A percentile compares a stretch with the other conserved stretches of the same genome.
These are phyloP conservation scores for Coix lacrymajobi DNA, from an alignment of 176 grass and related monocot species.

Conservation along the genomic window DNA sequence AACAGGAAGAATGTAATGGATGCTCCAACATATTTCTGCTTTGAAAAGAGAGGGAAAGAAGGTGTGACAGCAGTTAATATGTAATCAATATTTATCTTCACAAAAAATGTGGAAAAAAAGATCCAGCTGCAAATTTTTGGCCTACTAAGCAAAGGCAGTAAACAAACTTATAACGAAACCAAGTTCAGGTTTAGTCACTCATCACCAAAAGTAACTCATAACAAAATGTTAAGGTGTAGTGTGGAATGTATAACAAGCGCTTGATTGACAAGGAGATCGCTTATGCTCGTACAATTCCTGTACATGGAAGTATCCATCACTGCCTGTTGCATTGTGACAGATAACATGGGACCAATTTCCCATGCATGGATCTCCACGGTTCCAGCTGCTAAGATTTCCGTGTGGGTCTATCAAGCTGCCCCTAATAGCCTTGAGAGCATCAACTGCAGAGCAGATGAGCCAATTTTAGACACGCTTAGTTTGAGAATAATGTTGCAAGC, in stretches of 20 bases:
- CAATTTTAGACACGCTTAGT: slow-evolving; percentile 3
- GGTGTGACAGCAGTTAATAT: neutral
- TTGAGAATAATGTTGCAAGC: neutral
- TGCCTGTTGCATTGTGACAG: slow-evolving; percentile 59
- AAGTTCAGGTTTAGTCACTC: slow-evolving; percentile 1
- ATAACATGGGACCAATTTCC: slow-evolving; percentile 72
- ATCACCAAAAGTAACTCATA: slow-evolving; percentile 8
- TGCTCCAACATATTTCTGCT: neutral
- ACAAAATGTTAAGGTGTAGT: neutral
- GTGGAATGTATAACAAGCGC: slow-evolving; percentile 17
- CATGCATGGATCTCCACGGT: slow-evolving; percentile 75
- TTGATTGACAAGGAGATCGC: slow-evolving; percentile 19
- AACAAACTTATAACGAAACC: slow-evolving; percentile 1
- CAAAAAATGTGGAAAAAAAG: neutral
- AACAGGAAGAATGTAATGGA: neutral
- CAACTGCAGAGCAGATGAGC: slow-evolving; percentile 50
- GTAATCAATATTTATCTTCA: neutral
- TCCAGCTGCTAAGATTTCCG: slow-evolving; percentile 50
- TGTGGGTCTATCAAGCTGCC: slow-evolving; percentile 51
- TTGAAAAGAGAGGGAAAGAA: neutral
- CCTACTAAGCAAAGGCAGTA: neutral
- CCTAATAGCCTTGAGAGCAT: slow-evolving; percentile 67
- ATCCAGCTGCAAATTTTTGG: slow-evolving; percentile 6
- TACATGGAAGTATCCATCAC: slow-evolving; percentile 76
- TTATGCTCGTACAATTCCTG: slow-evolving; percentile 74